Conservation (phyloP, 768 basidiomycete genomes). For the Russula ochroleuca region DNA sequence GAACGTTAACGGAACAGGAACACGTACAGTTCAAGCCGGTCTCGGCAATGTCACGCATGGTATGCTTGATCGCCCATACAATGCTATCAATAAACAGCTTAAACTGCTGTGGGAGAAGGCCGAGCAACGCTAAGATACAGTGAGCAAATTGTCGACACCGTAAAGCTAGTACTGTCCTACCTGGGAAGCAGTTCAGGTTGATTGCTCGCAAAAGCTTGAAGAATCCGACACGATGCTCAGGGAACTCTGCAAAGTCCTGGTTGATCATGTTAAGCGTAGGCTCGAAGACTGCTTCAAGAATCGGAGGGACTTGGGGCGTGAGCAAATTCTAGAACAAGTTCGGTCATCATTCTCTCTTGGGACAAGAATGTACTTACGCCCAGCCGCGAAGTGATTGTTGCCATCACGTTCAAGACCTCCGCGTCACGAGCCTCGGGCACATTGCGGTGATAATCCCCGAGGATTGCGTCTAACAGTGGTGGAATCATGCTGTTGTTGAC, state of each 20-base stretch:
- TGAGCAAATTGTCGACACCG: background rate
- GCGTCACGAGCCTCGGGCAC: conserved; percentile 92
- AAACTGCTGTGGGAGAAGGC: conserved; percentile 87
- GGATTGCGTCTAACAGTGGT: conserved; percentile 89
- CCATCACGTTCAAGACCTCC: conserved; percentile 96
- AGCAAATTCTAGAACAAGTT: conserved; percentile 57
- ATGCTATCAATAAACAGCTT: conserved; percentile 98
- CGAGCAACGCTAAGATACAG: conserved; percentile 61
- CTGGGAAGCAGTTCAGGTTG: conserved; percentile 92
- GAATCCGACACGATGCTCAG: conserved; percentile 96
- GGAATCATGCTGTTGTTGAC: conserved; percentile 93
- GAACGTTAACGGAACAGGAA: conserved; percentile 14
- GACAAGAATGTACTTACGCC: conserved; percentile 55
- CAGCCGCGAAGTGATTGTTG: conserved; percentile 83
- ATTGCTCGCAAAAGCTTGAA: conserved; percentile 93
- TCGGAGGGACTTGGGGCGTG: conserved; percentile 90
- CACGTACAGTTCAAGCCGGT: conserved; percentile 71
- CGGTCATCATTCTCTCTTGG: conserved; percentile 22
- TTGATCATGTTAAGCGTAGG: conserved; percentile 98
- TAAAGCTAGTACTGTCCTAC: conserved; percentile 42
- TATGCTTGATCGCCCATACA: conserved; percentile 99
- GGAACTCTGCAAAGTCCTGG: conserved; percentile 98
- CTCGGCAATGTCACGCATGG: conserved; percentile 97
- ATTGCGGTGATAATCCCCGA: conserved; percentile 96
- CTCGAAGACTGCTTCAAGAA: conserved; percentile 96